phyloP scores from a whole-genome alignment of 169 alveolate species.

The Plasmodium inui region DNA sequence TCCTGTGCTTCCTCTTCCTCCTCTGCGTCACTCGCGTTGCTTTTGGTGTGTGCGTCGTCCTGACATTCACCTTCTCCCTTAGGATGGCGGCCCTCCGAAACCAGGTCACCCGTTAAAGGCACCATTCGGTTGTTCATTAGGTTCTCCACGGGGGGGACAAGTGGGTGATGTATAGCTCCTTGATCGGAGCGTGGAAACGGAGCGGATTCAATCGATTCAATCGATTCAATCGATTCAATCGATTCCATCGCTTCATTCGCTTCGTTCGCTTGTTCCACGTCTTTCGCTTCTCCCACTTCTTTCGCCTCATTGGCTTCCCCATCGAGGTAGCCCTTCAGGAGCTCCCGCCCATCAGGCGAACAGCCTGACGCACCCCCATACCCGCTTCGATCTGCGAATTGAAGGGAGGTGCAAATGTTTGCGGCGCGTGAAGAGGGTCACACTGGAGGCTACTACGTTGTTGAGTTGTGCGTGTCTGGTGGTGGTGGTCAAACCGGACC shows the following conservation, averaged over 20 bases:
- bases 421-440: neutral
- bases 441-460: neutral
- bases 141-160: neutral
- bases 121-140: constrained; percentile 1
- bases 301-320: neutral
- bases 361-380: neutral
- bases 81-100: neutral
- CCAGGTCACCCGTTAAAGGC: neutral
- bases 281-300: neutral
- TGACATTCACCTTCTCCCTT: neutral
- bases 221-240: neutral
- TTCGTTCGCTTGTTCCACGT: too few species aligned
- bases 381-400: neutral
- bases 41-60: neutral
- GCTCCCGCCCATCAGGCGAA: too few species aligned
- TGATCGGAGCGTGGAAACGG: neutral
- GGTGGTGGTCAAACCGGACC: too few species aligned
- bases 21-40: neutral
- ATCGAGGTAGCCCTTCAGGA: neutral
- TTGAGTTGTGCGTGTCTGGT: neutral
- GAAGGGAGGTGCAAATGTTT: neutral
- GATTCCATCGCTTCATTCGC: neutral
- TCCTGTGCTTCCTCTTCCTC: neutral
- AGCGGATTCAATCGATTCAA: neutral
- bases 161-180: neutral